A percentile compares a stretch with the other conserved stretches of the same genome.
These are phyloP conservation scores for Aspergillus sparsus DNA, from an alignment of 495 filamentous ascomycete species.

Conservation along the genomic window DNA sequence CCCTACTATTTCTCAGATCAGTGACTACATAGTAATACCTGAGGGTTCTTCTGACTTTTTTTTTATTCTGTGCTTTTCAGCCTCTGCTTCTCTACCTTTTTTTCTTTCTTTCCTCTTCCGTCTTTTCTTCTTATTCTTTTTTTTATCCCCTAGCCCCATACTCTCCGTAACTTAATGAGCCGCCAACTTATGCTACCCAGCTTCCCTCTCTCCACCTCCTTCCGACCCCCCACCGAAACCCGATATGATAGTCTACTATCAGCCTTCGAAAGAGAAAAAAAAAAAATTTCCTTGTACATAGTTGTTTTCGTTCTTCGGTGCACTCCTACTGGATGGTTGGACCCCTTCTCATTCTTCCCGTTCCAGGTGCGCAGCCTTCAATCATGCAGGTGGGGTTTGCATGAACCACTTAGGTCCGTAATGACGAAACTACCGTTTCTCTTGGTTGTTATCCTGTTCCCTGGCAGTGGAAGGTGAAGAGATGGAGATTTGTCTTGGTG, in stretches of 20 bases:
- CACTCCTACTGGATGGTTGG: conserved; percentile 4
- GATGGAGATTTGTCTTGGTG: not conserved
- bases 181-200: conserved; percentile 1
- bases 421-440: conserved; percentile 3
- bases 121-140: not conserved
- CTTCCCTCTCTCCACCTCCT: not conserved
- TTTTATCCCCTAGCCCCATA: not conserved
- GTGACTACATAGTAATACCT: not conserved
- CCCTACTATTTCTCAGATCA: not conserved
- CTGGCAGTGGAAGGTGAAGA: not conserved
- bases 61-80: not conserved
- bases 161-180: not conserved
- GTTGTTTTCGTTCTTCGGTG: conserved; percentile 10
- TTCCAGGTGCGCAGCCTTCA: conserved; percentile 1
- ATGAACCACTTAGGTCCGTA: not conserved
- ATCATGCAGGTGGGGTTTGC: conserved; percentile 11
- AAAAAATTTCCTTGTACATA: conserved; percentile 17
- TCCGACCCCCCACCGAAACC: not conserved
- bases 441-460: not conserved
- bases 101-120: not conserved
- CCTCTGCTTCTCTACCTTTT: not conserved
- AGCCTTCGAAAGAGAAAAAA: conserved; percentile 12
- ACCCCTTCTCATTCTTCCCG: conserved; percentile 9
- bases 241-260: conserved; percentile 8
- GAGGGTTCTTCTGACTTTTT: not conserved